These are phyloP conservation scores for Neodidymelliopsis sp. DNA, from an alignment of 2,329 filamentous ascomycete genomes.

Conservation along the genomic window DNA sequence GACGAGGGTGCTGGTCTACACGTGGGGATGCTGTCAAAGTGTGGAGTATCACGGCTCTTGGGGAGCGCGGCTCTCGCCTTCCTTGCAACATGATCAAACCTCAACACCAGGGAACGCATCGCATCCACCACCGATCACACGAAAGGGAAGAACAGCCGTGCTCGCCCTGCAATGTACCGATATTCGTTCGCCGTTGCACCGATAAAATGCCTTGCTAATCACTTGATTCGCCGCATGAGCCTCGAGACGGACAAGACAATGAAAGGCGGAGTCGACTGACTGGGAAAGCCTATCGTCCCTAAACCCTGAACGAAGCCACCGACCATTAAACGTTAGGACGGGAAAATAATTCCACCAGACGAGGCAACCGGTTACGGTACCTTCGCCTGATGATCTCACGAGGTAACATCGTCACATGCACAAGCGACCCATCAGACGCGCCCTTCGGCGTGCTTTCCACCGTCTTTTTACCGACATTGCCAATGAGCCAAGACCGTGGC, in stretches of 20 bases:
- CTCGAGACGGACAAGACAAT: constrained; percentile 1
- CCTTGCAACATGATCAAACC: constrained; percentile 2
- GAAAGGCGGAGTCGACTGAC: constrained; percentile 11
- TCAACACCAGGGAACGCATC: constrained; percentile 15
- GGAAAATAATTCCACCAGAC: constrained; percentile 37
- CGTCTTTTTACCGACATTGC: constrained; percentile 24
- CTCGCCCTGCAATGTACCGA: constrained; percentile 33
- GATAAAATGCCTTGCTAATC: constrained; percentile 17
- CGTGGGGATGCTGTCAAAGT: constrained; percentile 27
- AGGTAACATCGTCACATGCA: constrained; percentile 30
- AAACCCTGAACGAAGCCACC: constrained; percentile 21
- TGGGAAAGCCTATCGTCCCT: constrained; percentile 8
- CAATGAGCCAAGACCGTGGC: constrained; percentile 32
- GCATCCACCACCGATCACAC: constrained; percentile 7
- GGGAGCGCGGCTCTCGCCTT: constrained; percentile 21
- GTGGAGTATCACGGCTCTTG: constrained; percentile 26
- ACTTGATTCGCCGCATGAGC: constrained; percentile 6
- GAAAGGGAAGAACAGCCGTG: constrained; percentile 14
- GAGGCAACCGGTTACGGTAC: constrained; percentile 14
- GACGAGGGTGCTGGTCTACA: constrained; percentile 22
- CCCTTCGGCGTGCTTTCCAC: constrained; percentile 30
- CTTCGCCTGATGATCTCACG: constrained; percentile 29
- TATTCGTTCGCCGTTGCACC: constrained; percentile 22
- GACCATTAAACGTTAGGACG: constrained; percentile 13
- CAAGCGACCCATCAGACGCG: constrained; percentile 22